A percentile compares a stretch with the other conserved stretches of the same genome.
Conservation (phyloP, 2,329 filamentous ascomycete genomes). For the Ramularia collo-cygni region DNA sequence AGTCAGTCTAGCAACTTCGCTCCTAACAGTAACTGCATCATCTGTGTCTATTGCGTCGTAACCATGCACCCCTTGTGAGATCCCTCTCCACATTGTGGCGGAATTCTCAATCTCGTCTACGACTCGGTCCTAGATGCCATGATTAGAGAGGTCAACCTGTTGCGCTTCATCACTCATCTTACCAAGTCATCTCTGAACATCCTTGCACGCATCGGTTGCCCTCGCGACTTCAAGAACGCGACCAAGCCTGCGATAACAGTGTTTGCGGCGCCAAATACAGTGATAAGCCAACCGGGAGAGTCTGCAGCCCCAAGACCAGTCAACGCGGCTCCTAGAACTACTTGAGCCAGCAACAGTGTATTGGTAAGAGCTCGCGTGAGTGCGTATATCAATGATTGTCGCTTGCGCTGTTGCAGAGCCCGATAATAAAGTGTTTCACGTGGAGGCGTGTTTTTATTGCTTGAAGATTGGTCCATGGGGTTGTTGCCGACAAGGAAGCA, state of each 20-base stretch:
- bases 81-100: slow-evolving; percentile 39
- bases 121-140: slow-evolving; percentile 24
- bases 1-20: slow-evolving; percentile 30
- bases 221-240: slow-evolving; percentile 35
- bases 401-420: slow-evolving; percentile 26
- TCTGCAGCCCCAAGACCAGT: slow-evolving; percentile 34
- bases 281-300: slow-evolving; percentile 32
- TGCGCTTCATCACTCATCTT: too few species aligned
- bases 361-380: slow-evolving; percentile 34
- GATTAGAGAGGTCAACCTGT: too few species aligned
- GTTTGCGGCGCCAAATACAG: slow-evolving; percentile 35
- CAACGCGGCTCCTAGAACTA: slow-evolving; percentile 36
- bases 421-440: slow-evolving; percentile 33
- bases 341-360: slow-evolving; percentile 32
- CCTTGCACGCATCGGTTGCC: slow-evolving; percentile 35
- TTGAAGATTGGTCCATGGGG: slow-evolving; percentile 25
- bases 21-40: slow-evolving; percentile 37
- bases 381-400: slow-evolving; percentile 30
- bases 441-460: slow-evolving; percentile 19
- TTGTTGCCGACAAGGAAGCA: slow-evolving; percentile 33
- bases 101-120: slow-evolving; percentile 38
- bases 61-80: slow-evolving; percentile 36
- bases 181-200: slow-evolving; percentile 36
- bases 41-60: slow-evolving; percentile 43
- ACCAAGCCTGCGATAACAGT: slow-evolving; percentile 37